Conservation (phyloP, 768 basidiomycete genomes). For the Mycena indigotica region DNA sequence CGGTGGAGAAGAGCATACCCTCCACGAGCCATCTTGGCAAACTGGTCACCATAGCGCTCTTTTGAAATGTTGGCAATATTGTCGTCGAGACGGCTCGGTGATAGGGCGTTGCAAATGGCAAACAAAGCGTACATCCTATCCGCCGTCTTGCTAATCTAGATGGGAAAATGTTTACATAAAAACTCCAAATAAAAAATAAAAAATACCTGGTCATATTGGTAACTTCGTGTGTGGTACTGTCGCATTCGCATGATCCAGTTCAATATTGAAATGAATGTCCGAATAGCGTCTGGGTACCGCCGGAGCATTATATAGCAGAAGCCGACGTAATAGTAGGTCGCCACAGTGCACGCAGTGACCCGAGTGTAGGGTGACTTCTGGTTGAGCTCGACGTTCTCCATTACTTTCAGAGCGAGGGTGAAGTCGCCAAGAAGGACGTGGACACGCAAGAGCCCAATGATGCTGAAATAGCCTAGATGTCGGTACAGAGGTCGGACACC, state of each 20-base stretch:
- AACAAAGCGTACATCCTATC: conserved; percentile 98
- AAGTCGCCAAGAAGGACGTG: conserved; percentile 96
- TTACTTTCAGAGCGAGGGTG: conserved; percentile 89
- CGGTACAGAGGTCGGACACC: conserved; percentile 88
- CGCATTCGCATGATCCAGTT: conserved; percentile 97
- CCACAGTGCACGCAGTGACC: conserved; percentile 95
- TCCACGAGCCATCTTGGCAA: conserved; percentile 82
- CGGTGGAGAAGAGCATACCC: too few relatives aligned
- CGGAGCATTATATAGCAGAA: conserved; percentile 96
- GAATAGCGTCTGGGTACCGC: conserved; percentile 93
- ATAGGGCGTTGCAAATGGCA: conserved; percentile 89
- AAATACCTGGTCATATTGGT: conserved; percentile 90
- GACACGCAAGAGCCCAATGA: conserved; percentile 93
- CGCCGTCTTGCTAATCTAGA: conserved; percentile 92
- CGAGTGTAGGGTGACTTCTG: conserved; percentile 93
- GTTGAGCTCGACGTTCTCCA: conserved; percentile 92
- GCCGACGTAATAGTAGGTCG: conserved; percentile 93
- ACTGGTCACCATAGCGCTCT: conserved; percentile 92
- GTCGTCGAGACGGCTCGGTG: conserved; percentile 91
- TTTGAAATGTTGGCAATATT: conserved; percentile 92
- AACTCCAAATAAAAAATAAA: not conserved
- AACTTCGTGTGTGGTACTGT: conserved; percentile 94
- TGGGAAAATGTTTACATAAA: not conserved
- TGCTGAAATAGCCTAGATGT: conserved; percentile 94
- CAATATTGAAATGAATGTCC: conserved; percentile 87